A percentile compares a stretch with the other conserved stretches of the same genome.
Conservation (phyloP, 441 rosid genomes). For the Melastoma candidum region DNA sequence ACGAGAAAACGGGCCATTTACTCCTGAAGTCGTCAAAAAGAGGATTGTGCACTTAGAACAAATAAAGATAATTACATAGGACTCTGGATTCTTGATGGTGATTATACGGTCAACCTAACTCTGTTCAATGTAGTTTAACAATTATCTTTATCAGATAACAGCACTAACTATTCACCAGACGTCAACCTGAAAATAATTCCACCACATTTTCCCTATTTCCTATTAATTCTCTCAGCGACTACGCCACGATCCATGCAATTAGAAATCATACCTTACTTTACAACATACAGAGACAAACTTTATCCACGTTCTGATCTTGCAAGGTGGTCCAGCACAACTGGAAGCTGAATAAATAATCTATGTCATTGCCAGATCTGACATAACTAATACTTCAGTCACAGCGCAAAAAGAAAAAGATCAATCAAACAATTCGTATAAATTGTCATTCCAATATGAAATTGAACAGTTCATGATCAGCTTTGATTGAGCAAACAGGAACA, state of each 20-base stretch:
- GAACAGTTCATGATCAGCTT: too few relatives aligned
- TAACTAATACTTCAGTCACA: background rate
- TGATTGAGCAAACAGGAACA: too few relatives aligned
- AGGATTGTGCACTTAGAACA: constrained; percentile 8
- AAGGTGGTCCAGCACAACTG: constrained; percentile 42
- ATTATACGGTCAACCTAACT: too few relatives aligned
- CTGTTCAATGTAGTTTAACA: too few relatives aligned
- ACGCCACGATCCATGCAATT: too few relatives aligned
- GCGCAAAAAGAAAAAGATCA: background rate
- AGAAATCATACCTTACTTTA: constrained; percentile 41
- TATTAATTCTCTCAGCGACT: too few relatives aligned
- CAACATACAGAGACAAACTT: constrained; percentile 48
- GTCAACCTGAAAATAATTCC: too few relatives aligned
- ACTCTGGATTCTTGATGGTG: background rate
- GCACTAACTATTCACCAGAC: too few relatives aligned
- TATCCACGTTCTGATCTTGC: constrained; percentile 61
- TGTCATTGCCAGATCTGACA: background rate
- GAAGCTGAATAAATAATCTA: constrained; percentile 36
- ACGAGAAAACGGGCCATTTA: constrained; percentile 28
- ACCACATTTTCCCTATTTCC: too few relatives aligned
- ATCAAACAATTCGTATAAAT: too few relatives aligned
- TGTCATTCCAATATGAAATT: too few relatives aligned
- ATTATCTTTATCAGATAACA: too few relatives aligned
- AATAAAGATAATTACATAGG: constrained; percentile 4
- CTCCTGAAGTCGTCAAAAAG: constrained; percentile 31